phyloP scores from a whole-genome alignment of 2,329 filamentous ascomycete genomes.

The Hypoxylon sp. region DNA sequence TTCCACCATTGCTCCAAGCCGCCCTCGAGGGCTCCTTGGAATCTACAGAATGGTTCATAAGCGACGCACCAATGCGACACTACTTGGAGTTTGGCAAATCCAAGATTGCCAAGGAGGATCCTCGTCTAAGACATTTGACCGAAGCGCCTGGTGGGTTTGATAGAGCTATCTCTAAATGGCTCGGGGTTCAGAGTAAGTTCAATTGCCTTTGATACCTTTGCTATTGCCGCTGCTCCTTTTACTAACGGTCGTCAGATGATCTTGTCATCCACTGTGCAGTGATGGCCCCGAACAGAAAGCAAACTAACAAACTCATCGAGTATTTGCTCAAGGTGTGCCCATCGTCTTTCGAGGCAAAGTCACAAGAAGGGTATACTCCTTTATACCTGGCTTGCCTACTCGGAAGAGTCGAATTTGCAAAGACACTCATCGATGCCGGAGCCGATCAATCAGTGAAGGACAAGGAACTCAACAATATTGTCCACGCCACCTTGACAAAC shows the following conservation, averaged over 20 bases:
- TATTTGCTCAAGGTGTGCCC: constrained; percentile 76
- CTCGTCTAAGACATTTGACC: constrained; percentile 71
- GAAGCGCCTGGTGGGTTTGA: constrained; percentile 73
- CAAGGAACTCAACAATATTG: constrained; percentile 71
- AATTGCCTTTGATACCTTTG: not conserved
- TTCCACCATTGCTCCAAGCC: constrained; percentile 72
- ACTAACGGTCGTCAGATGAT: constrained; percentile 61
- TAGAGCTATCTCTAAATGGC: constrained; percentile 71
- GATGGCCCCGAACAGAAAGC: constrained; percentile 56
- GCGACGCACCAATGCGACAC: constrained; percentile 74
- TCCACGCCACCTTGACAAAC: constrained; percentile 68
- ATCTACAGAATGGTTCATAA: constrained; percentile 81
- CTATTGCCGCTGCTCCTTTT: not conserved
- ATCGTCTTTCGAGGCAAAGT: constrained; percentile 72
- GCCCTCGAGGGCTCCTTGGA: constrained; percentile 71
- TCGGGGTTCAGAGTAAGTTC: constrained; percentile 70
- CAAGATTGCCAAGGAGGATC: constrained; percentile 70
- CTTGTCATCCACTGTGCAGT: constrained; percentile 77
- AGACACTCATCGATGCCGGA: constrained; percentile 74
- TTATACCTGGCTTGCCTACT: constrained; percentile 74
- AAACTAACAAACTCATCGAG: constrained; percentile 69
- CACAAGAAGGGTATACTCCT: constrained; percentile 71
- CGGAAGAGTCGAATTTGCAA: constrained; percentile 66
- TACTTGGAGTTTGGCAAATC: constrained; percentile 77
- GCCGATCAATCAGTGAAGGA: constrained; percentile 78